Evolutionary conservation across 2,329 filamentous ascomycete genomes (phyloP), one percentile per base, ranked within the genome.

Genomic region (Colletotrichum spaethianum): DNA sequence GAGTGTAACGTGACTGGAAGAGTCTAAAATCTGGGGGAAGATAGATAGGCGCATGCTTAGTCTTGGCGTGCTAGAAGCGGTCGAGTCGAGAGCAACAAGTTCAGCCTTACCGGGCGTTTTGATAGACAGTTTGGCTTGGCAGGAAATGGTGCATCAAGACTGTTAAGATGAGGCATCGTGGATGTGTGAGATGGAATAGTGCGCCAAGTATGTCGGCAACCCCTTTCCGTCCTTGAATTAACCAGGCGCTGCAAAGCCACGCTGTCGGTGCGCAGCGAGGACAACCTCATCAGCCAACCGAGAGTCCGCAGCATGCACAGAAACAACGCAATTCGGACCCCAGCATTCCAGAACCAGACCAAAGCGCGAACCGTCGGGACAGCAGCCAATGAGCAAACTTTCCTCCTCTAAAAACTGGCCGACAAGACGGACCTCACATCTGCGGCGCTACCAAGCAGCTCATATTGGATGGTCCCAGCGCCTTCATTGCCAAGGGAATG

Each of bases 401-500:
- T 52, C n/a, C 46, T 56, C 26, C 31, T 20, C 42, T 2, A 56
- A n/a, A n/a, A 38, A 60, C 11, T 36, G 40, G n/a, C 18, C 31
- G 42, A 18, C 16, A 16, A 23, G 20, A 23, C 2, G 40, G 56
- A n/a, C 3, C 12, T 52, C 56, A 48, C 55, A 44, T 36, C 44
- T 48, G 40, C 42, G n/a, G 40, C 42, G 31, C 50, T 38, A 64
- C 50, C 20, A 9, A 26, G 33, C 36, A 50, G 9, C 31, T 50
- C 40, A 26, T 38, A 42, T 8, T n/a, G 36, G 26, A 70, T 53
- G 44, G 53, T 9, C 62, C 62, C 53, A 42, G 67, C 62, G 53
- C 4, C n/a, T 62, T 38, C 42, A 26, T 8, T 59, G 69, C 69
- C 69, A 72, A 72, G 65, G 65, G 53, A 69, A 63, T 60, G 69